Base-by-base conservation (phyloP, 2,329 filamentous ascomycete species). In the Exophiala alcalophila region DNA sequence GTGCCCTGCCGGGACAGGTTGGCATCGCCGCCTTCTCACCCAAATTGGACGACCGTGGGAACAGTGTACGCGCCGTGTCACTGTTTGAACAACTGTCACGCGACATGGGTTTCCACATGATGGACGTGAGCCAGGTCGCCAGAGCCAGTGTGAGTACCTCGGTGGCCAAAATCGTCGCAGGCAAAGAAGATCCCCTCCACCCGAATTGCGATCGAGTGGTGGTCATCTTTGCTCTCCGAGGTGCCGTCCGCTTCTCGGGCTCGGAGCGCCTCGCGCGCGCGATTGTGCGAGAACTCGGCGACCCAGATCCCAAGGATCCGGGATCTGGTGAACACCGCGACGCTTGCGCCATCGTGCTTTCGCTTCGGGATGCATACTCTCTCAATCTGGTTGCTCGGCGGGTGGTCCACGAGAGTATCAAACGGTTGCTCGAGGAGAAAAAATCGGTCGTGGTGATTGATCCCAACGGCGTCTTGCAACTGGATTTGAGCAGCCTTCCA, bases 21-120 rank as follows among this genome's bases (percentile, higher is more conserved):
- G 43, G 43, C n/a, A 46, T 46, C 30, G 43, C 43, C 36, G 43
- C 43, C 37, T 46, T 46, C 43, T 46, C 43, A 14, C 43, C 43
- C 23, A 46, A 41, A 25, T 30, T 46, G 43, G 24, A 40, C 20
- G 37, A 41, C 27, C 35, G 36, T 2, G 43, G 43, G 9, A 46
- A 46, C 20, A 46, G 43, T 30, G 43, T 46, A 16, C 43, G 43
- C 36, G 43, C 43, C 11, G 43, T 46, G 15, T 28, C 37, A 28
- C 27, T 46, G 11, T 46, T 46, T 39, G 43, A 46, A 15, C 43
- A 41, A 36, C 15, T 46, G 29, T 46, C 43, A 19, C 36, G 43
- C 36, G 43, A 46, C 43, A 46, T 46, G 43, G 43, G 43, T 11
- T 46, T 46, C 43, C 43, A 46, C 43, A 46, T 46, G 43, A 46